These are phyloP conservation scores for Iris macrosiphon DNA, from an alignment of 106 monocot species.

Conservation along the genomic window DNA sequence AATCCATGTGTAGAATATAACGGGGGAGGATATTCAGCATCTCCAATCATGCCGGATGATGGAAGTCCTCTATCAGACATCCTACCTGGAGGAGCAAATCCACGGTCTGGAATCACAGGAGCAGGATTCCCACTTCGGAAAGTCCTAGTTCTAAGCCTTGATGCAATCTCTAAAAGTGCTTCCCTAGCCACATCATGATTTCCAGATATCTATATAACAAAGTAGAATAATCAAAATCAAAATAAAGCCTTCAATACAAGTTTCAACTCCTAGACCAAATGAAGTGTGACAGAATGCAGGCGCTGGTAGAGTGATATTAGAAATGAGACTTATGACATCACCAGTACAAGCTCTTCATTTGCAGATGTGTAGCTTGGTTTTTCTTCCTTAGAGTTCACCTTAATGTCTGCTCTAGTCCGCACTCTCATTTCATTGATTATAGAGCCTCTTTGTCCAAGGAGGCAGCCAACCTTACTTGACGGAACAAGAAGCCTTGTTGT, in stretches of 20 bases:
- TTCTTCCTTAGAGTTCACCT: slow-evolving; percentile 49
- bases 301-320: neutral
- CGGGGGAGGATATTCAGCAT: slow-evolving; percentile 5
- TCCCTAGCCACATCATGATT: slow-evolving; percentile 36
- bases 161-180: slow-evolving; percentile 47
- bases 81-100: slow-evolving; percentile 11
- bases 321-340: slow-evolving; percentile 16
- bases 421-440: slow-evolving; percentile 79
- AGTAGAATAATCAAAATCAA: slow-evolving; percentile 6
- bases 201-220: slow-evolving; percentile 48
- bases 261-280: neutral
- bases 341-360: slow-evolving; percentile 81
- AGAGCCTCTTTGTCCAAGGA: slow-evolving; percentile 65
- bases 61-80: slow-evolving; percentile 10
- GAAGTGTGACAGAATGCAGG: neutral
- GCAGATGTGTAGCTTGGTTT: slow-evolving; percentile 53
- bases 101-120: slow-evolving; percentile 7
- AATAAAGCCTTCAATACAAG: neutral
- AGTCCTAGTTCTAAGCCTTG: slow-evolving; percentile 61
- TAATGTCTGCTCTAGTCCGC: slow-evolving; percentile 59
- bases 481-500: slow-evolving; percentile 68
- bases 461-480: slow-evolving; percentile 67
- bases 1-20: slow-evolving; percentile 11
- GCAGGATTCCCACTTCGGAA: slow-evolving; percentile 27
- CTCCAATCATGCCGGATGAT: slow-evolving; percentile 5